Conservation (phyloP, 2,329 filamentous ascomycete species). For the Aspergillus vadensis region DNA sequence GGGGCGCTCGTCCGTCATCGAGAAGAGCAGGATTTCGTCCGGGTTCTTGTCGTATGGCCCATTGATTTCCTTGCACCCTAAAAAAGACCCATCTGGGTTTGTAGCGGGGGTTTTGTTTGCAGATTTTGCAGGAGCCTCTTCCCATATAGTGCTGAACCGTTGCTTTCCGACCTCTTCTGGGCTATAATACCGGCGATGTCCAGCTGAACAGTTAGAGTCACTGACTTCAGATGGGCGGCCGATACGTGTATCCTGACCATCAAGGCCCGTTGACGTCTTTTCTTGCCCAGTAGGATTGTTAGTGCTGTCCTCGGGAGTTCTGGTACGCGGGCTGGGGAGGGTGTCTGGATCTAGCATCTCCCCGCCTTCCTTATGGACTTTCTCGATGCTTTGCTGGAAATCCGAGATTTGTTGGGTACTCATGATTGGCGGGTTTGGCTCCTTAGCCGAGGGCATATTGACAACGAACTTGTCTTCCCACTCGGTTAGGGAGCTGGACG, state of each 20-base stretch:
- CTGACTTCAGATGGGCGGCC: constrained; percentile 9
- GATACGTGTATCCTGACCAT: constrained; percentile 23
- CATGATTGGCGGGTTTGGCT: constrained; percentile 45
- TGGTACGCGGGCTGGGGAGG: constrained; percentile 34
- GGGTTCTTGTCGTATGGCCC: constrained; percentile 37
- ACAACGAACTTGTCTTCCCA: constrained; percentile 48
- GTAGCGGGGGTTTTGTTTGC: constrained; percentile 23
- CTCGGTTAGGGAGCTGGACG: constrained; percentile 35
- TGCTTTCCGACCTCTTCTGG: constrained; percentile 44
- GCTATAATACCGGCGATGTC: constrained; percentile 35
- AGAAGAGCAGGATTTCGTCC: constrained; percentile 42
- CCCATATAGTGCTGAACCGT: constrained; percentile 40
- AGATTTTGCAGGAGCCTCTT: constrained; percentile 31
- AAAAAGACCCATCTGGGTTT: constrained; percentile 41
- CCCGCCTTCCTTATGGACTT: constrained; percentile 31
- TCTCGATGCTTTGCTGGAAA: constrained; percentile 43
- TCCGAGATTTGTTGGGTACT: constrained; percentile 41
- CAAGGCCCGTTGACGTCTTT: constrained; percentile 20
- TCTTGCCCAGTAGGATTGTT: constrained; percentile 29
- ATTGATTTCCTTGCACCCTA: constrained; percentile 44
- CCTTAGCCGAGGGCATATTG: constrained; percentile 46
- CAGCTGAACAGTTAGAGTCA: constrained; percentile 10
- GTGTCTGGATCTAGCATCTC: constrained; percentile 35
- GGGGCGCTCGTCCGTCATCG: constrained; percentile 29
- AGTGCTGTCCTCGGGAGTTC: constrained; percentile 31